Conservation (phyloP, 2,329 filamentous ascomycete species). For the Sclerotinia nivalis region DNA sequence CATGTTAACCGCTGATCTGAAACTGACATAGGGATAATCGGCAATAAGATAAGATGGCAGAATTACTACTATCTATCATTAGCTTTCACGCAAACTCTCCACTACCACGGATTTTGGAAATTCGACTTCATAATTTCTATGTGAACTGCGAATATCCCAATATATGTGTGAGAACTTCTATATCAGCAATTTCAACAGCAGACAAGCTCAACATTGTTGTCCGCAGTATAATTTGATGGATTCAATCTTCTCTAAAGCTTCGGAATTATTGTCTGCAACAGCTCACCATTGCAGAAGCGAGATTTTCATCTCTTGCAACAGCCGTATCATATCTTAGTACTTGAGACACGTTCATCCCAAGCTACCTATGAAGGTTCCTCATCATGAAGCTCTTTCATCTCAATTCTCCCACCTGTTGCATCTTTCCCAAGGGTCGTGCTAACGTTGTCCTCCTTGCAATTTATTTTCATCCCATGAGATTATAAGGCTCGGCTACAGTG, state of each 20-base stretch:
- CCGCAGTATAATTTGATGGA: neutral
- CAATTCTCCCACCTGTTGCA: neutral
- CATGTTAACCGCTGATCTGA: constrained; percentile 13
- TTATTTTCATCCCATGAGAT: neutral
- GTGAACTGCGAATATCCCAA: neutral
- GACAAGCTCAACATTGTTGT: neutral
- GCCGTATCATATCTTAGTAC: constrained; percentile 9
- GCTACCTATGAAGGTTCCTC: neutral
- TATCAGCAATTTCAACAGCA: neutral
- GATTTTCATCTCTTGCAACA: constrained; percentile 6
- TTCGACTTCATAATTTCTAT: neutral
- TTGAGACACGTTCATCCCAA: neutral
- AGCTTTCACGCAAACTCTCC: neutral
- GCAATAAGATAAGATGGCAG: constrained; percentile 9
- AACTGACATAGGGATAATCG: neutral
- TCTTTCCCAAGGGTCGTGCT: neutral
- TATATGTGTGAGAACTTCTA: neutral
- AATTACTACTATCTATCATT: neutral
- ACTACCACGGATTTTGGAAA: neutral
- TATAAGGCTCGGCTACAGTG: neutral
- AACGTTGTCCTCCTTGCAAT: neutral
- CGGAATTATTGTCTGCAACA: neutral
- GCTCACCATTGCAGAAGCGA: neutral
- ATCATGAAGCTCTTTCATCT: neutral
- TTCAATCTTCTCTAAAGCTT: neutral